Base-by-base conservation (phyloP, 2,329 filamentous ascomycete species). In the Thelonectria olida region DNA sequence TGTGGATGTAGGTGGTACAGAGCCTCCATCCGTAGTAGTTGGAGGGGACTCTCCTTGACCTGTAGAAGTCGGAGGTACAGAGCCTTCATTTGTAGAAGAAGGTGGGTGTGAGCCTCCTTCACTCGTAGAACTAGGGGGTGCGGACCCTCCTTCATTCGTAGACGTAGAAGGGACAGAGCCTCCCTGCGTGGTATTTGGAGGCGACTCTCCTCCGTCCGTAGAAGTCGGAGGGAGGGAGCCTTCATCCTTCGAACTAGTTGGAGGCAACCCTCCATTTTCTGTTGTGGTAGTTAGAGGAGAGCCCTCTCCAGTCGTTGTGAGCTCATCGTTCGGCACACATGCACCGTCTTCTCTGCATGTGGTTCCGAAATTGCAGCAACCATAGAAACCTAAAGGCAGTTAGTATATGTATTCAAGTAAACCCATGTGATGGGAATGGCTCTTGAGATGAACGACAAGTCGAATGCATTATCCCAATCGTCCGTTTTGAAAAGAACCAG, bases 311-410 rank as follows among this genome's bases (percentile, higher is more conserved):
- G 38, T 42, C 13, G 50, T 42, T 12, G 41, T 31, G 17, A n/a
- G 28, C 28, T 54, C 34, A 23, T 31, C 19, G 15, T 25, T 27
- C 3, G 51, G 51, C 15, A 34, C 20, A 27, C 51, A 54, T 8
- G 27, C n/a, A 19, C 51, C 51, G 19, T 54, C 51, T 15, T 45
- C 44, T 25, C 51, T 45, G 20, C 51, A 54, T 23, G 19, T 45
- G 19, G 39, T 45, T 19, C 51, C 51, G 15, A 20, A 20, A 15
- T 54, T 54, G 27, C 51, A 54, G 20, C 51, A 54, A 15, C 41
- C 41, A 25, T 38, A 25, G 20, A 27, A 45, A 17, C 51, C 51
- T 54, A 19, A 19, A 25, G 4, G 4, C 13, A 15, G 19, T 54
- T 17, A 54, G 51, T 15, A n/a, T n/a, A n/a, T n/a, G n/a, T n/a